Evolutionary conservation across 192 early-diverging fungal genomes (phyloP).

Genomic region (Geosiphon pyriformis): DNA sequence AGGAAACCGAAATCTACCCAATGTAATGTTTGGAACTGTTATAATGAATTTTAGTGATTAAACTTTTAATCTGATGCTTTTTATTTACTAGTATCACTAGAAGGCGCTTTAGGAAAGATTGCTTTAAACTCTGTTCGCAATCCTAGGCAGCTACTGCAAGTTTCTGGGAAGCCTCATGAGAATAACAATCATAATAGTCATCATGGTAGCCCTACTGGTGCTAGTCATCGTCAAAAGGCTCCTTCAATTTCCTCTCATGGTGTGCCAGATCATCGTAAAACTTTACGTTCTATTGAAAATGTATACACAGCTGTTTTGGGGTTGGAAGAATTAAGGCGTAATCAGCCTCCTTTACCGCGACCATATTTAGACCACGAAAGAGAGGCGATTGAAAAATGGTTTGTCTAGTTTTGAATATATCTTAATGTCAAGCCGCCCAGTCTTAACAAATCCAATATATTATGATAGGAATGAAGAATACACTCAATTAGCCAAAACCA

Average conservation of each 20-base stretch:
- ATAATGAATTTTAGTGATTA: background rate
- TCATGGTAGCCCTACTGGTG: conserved; percentile 24
- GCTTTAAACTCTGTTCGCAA: conserved; percentile 82
- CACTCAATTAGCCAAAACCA: conserved; percentile 38
- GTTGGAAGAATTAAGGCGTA: conserved; percentile 79
- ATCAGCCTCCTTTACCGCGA: conserved; percentile 49
- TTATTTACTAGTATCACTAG: conserved; percentile 63
- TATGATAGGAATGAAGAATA: conserved; percentile 41
- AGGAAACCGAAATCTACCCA: conserved; percentile 80
- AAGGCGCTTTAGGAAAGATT: conserved; percentile 94
- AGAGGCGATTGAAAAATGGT: conserved; percentile 42
- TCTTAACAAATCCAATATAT: no score
- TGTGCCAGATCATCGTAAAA: conserved; percentile 48
- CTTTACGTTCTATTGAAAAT: conserved; percentile 69
- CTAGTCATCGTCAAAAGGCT: conserved; percentile 24
- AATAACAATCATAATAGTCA: background rate
- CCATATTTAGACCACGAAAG: conserved; percentile 48
- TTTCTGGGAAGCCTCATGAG: conserved; percentile 46
- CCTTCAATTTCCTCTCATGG: conserved; percentile 41
- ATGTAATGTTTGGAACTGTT: conserved; percentile 41
- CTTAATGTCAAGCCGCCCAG: no score
- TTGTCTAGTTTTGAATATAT: background rate
- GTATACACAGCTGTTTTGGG: conserved; percentile 73
- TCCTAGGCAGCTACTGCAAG: conserved; percentile 81
- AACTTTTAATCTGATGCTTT: background rate